phyloP scores from a whole-genome alignment of 805 yeast species.

The Clavispora carvajalis region DNA sequence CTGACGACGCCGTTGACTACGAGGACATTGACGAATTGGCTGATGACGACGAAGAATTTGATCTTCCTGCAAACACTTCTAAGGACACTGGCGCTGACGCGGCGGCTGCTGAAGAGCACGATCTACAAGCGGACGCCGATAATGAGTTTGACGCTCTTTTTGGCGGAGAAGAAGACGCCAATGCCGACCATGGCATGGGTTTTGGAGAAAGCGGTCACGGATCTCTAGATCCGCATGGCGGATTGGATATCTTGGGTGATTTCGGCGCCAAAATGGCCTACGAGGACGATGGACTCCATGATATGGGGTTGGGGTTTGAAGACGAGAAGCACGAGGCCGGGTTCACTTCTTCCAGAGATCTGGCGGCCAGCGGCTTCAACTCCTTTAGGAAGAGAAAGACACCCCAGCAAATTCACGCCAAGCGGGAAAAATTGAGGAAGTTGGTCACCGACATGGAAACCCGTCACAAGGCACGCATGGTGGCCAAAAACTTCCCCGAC shows the following conservation, averaged over 20 bases:
- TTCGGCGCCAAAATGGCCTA: slow-evolving; percentile 10
- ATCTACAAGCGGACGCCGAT: slow-evolving; percentile 30
- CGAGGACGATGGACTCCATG: slow-evolving; percentile 17
- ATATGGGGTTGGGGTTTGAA: slow-evolving; percentile 16
- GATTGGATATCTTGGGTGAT: slow-evolving; percentile 12
- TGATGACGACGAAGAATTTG: slow-evolving; percentile 78
- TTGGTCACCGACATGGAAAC: slow-evolving; percentile 27
- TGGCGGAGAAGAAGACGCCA: slow-evolving; percentile 23
- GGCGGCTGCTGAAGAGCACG: slow-evolving; percentile 13
- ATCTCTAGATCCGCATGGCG: slow-evolving; percentile 5
- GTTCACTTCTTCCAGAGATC: no score
- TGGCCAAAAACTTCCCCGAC: slow-evolving; percentile 55
- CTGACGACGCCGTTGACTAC: slow-evolving; percentile 89
- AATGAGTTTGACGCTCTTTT: slow-evolving; percentile 37
- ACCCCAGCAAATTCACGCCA: slow-evolving; percentile 16
- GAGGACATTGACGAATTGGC: slow-evolving; percentile 94
- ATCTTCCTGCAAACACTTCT: slow-evolving; percentile 2
- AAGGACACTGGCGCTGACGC: not conserved
- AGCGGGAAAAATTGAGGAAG: slow-evolving; percentile 24
- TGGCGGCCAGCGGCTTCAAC: not conserved
- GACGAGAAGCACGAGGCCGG: slow-evolving; percentile 16
- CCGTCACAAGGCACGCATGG: slow-evolving; percentile 21
- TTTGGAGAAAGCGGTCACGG: not conserved
- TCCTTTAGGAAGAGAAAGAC: slow-evolving; percentile 9
- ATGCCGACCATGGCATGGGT: not conserved